Conservation (phyloP, 176 grass and related monocot species). For the Avena eriantha region DNA sequence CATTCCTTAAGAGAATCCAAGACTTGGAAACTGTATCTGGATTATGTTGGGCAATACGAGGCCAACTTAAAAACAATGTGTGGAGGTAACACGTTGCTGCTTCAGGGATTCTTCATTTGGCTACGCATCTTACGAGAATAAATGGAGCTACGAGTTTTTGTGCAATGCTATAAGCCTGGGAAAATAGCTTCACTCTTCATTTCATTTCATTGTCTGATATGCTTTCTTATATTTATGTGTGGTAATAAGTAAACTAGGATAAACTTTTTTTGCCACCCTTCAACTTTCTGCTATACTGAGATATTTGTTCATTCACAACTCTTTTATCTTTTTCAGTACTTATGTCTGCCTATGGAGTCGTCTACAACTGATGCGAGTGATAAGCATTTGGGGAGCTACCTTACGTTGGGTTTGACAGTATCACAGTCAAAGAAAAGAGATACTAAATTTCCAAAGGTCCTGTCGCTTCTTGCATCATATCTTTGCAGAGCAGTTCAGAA, state of each 20-base stretch:
- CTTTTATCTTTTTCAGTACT: slow-evolving; percentile 47
- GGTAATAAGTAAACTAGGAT: neutral
- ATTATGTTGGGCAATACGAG: neutral
- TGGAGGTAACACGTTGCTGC: neutral
- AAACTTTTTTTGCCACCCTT: neutral
- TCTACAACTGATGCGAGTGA: slow-evolving; percentile 40
- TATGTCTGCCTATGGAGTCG: slow-evolving; percentile 45
- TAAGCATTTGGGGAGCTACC: slow-evolving; percentile 61
- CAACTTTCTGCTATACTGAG: neutral
- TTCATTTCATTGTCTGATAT: neutral
- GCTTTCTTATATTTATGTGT: neutral
- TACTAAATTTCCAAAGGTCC: slow-evolving; percentile 65
- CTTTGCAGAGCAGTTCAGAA: slow-evolving; percentile 64
- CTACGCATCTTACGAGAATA: neutral
- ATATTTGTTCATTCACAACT: slow-evolving; percentile 23
- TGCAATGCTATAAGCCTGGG: neutral
- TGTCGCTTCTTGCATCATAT: slow-evolving; percentile 70
- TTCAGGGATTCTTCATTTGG: neutral
- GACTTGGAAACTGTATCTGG: neutral
- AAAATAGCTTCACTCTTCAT: neutral
- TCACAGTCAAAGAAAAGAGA: slow-evolving; percentile 51
- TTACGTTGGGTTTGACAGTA: slow-evolving; percentile 67
- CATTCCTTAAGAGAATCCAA: slow-evolving; percentile 11
- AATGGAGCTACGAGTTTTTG: neutral
- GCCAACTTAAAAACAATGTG: slow-evolving; percentile 4